phyloP scores from a whole-genome alignment of 2,329 filamentous ascomycete genomes.

The Neophaeococcomyces aloes region DNA sequence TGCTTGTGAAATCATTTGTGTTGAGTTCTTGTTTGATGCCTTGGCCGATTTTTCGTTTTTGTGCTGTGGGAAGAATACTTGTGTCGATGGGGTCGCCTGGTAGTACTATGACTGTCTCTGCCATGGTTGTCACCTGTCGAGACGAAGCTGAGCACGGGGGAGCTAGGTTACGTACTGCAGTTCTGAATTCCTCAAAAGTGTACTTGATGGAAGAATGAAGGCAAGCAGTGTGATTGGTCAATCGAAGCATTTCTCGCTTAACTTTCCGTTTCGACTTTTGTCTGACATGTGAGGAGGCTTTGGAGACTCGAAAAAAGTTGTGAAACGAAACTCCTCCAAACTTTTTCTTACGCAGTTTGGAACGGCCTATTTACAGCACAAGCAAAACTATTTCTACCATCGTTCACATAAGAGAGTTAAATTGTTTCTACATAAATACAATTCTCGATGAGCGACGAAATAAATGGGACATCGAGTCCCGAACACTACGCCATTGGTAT shows the following conservation, averaged over 20 bases:
- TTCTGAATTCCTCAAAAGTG: no score
- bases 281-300: constrained; percentile 6
- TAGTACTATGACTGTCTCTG: constrained; percentile 57
- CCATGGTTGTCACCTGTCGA: no score
- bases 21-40: constrained; percentile 54
- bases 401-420: not conserved
- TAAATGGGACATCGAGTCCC: constrained; percentile 38
- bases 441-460: constrained; percentile 40
- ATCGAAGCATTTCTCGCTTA: not conserved
- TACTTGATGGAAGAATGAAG: no score
- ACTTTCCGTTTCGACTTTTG: not conserved
- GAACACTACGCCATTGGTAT: constrained; percentile 75
- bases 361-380: not conserved
- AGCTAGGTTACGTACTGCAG: no score
- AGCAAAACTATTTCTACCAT: not conserved
- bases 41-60: constrained; percentile 57
- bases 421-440: not conserved
- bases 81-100: constrained; percentile 68
- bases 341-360: not conserved
- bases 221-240: not conserved
- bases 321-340: constrained; percentile 4
- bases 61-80: constrained; percentile 55
- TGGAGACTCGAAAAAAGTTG: constrained; percentile 16
- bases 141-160: no score
- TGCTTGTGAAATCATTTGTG: constrained; percentile 29